Evolutionary conservation across 129 eudicot genomes (phyloP).

Genomic region (Flaveria linearis): DNA sequence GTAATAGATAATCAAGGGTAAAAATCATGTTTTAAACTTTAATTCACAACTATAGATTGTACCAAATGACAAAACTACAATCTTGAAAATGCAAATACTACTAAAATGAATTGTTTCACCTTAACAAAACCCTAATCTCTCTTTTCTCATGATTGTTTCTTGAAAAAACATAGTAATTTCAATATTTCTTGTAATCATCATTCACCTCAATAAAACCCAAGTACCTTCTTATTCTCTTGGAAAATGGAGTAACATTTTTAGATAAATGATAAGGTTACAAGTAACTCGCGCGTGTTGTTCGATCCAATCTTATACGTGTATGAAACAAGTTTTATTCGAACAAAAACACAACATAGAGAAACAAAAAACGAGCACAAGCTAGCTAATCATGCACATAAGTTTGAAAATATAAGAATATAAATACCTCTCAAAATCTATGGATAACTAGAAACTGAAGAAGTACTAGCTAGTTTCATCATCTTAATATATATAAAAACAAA

Average conservation of each 20-base stretch:
- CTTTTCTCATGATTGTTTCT: constrained; percentile 5
- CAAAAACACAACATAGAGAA: neutral
- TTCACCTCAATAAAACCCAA: constrained; percentile 1
- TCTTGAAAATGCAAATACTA: neutral
- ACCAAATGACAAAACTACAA: neutral
- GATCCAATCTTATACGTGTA: neutral
- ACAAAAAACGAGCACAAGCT: constrained; percentile 20
- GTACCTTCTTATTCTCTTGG: neutral
- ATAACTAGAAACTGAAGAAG: constrained; percentile 23
- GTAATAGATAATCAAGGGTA: neutral
- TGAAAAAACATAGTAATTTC: neutral
- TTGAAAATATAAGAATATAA: constrained; percentile 6
- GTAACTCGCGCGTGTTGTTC: neutral
- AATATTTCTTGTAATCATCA: constrained; percentile 15
- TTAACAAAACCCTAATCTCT: neutral
- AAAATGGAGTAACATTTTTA: neutral
- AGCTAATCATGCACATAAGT: constrained; percentile 14
- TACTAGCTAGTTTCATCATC: constrained; percentile 38
- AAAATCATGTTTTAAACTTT: neutral
- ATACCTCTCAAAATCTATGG: constrained; percentile 9
- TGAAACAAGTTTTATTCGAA: neutral
- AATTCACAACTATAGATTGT: neutral
- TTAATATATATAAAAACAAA: constrained; percentile 10
- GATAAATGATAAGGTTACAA: neutral
- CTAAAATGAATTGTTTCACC: neutral